Percentiles rank a stretch among this genome's conserved stretches.
These are phyloP conservation scores for Elongisporangium anandrum DNA, from an alignment of 352 stramenopile species.

Conservation along the genomic window DNA sequence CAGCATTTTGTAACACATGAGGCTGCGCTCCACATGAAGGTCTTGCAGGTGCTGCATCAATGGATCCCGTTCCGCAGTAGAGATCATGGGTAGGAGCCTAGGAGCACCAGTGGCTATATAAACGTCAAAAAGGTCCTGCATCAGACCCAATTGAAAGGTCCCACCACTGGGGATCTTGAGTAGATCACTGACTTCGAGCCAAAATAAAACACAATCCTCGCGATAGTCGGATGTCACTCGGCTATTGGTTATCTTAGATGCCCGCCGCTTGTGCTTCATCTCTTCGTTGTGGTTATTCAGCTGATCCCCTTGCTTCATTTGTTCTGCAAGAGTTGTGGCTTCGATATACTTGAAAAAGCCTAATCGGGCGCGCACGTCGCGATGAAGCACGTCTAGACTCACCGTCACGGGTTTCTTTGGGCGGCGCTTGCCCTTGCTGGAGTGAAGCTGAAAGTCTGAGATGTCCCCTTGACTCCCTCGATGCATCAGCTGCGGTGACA, in stretches of 20 bases:
- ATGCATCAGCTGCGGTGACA: background rate
- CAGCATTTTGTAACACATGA: constrained; percentile 60
- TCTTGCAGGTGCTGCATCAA: constrained; percentile 41
- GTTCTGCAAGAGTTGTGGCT: constrained; percentile 30
- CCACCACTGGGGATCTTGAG: constrained; percentile 53
- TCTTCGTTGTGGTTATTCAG: constrained; percentile 4
- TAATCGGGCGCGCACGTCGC: constrained; percentile 46
- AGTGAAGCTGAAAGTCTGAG: background rate
- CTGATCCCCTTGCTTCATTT: constrained; percentile 14
- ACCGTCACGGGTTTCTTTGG: constrained; percentile 33
- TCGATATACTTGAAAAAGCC: constrained; percentile 56
- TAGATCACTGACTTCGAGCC: constrained; percentile 61
- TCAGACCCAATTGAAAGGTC: constrained; percentile 51
- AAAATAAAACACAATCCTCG: constrained; percentile 64
- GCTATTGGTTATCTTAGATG: constrained; percentile 21
- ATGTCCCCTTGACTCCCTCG: background rate
- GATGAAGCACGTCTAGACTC: constrained; percentile 43
- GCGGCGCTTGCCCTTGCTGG: constrained; percentile 3
- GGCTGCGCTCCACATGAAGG: constrained; percentile 30
- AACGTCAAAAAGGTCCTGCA: constrained; percentile 55
- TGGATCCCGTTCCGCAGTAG: constrained; percentile 33
- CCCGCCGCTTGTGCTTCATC: constrained; percentile 2
- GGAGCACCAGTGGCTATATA: constrained; percentile 37
- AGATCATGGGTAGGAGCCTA: constrained; percentile 50
- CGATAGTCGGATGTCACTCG: constrained; percentile 36